These are phyloP conservation scores for Alisma plantagoaquatica DNA, from an alignment of 106 monocot species.

Conservation along the genomic window DNA sequence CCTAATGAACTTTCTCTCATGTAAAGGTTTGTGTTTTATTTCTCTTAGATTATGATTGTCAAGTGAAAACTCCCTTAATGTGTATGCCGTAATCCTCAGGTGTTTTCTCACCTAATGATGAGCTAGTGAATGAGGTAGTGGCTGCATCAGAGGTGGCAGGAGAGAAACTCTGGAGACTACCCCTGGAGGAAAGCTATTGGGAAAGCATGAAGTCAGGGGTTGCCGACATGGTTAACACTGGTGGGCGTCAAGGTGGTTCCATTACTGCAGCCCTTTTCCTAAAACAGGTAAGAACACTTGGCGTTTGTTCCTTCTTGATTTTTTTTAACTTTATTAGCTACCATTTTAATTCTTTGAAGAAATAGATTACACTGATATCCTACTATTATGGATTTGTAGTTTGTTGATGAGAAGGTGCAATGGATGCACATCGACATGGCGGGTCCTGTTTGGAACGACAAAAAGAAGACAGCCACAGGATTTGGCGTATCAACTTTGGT, in stretches of 20 bases:
- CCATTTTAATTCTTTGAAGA: neutral
- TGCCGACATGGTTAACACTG: slow-evolving; percentile 93
- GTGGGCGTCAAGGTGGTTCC: slow-evolving; percentile 79
- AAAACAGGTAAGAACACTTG: slow-evolving; percentile 50
- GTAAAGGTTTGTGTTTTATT: no score
- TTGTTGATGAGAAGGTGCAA: slow-evolving; percentile 94
- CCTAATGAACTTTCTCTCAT: no score
- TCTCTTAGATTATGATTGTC: no score
- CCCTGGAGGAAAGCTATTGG: slow-evolving; percentile 94
- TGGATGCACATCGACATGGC: slow-evolving; percentile 99
- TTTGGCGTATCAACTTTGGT: slow-evolving; percentile 88
- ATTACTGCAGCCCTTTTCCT: slow-evolving; percentile 91
- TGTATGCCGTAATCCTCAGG: slow-evolving; percentile 30
- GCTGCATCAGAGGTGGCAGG: slow-evolving; percentile 59
- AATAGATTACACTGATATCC: neutral
- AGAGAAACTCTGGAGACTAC: slow-evolving; percentile 92
- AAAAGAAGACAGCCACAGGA: slow-evolving; percentile 66
- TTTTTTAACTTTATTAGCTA: no score
- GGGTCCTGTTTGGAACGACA: slow-evolving; percentile 94
- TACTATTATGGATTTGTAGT: slow-evolving; percentile 34
- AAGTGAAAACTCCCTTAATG: no score
- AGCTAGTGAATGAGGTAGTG: slow-evolving; percentile 65
- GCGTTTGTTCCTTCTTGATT: no score
- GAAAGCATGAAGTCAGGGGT: slow-evolving; percentile 92
- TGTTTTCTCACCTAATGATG: slow-evolving; percentile 77